phyloP scores from a whole-genome alignment of 2,329 filamentous ascomycete species.

The Aspergillus felis region DNA sequence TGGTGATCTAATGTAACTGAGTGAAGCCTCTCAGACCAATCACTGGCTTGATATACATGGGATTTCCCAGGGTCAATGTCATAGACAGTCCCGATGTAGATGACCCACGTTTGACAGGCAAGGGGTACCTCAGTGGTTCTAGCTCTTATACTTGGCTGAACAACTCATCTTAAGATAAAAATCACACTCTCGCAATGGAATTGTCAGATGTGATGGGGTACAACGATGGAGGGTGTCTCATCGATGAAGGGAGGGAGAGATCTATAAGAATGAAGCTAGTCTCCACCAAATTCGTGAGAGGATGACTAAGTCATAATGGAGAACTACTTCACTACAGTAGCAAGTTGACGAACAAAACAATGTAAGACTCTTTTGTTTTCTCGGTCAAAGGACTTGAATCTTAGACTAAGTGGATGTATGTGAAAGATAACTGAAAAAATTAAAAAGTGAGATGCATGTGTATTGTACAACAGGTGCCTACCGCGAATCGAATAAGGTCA shows the following conservation, averaged over 20 bases:
- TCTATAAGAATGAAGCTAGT: not conserved
- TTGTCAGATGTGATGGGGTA: not conserved
- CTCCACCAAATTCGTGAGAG: not conserved
- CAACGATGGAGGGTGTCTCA: not conserved
- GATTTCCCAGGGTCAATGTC: not conserved
- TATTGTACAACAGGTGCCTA: slow-evolving; percentile 16
- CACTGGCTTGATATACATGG: not conserved
- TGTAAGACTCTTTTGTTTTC: not conserved
- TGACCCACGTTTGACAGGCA: not conserved
- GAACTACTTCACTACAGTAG: not conserved
- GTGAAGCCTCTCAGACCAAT: not conserved
- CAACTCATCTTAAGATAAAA: not conserved
- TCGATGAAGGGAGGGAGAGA: not conserved
- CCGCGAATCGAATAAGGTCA: slow-evolving; percentile 1
- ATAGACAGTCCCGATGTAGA: not conserved
- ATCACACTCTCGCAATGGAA: not conserved
- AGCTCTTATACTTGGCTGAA: not conserved
- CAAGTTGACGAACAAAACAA: not conserved
- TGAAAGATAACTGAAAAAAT: not conserved
- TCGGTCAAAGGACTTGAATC: not conserved
- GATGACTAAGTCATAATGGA: not conserved
- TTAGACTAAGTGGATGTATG: not conserved
- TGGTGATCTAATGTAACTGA: not conserved
- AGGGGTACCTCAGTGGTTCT: not conserved
- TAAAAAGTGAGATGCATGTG: slow-evolving; percentile 1